phyloP scores from a whole-genome alignment of 352 stramenopile genomes.

The Phytophthora pseudosyringae region DNA sequence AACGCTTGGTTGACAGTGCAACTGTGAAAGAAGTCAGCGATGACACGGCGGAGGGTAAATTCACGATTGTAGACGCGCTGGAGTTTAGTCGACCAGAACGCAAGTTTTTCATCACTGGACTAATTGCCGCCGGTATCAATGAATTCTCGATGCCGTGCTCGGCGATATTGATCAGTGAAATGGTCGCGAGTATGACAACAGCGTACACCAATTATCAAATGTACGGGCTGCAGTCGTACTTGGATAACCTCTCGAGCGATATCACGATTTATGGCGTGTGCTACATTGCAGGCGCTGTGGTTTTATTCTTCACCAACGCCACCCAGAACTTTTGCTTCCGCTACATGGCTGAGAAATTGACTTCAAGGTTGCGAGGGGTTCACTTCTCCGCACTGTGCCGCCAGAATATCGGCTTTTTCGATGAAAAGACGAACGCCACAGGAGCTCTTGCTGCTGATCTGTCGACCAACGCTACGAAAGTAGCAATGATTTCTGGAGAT shows the following conservation, averaged over 20 bases:
- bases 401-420: too few relatives aligned
- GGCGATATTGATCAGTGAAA: constrained; percentile 33
- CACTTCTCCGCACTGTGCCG: too few relatives aligned
- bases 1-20: constrained; percentile 2
- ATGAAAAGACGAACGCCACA: too few relatives aligned
- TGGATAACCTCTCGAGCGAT: constrained; percentile 40
- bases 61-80: constrained; percentile 35
- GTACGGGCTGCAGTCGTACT: constrained; percentile 21
- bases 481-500: too few relatives aligned
- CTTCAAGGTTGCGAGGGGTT: too few relatives aligned
- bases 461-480: too few relatives aligned
- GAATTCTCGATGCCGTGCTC: constrained; percentile 45
- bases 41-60: constrained; percentile 7
- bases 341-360: too few relatives aligned
- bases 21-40: constrained; percentile 5
- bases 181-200: constrained; percentile 32
- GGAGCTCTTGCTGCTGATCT: too few relatives aligned
- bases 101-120: constrained; percentile 41
- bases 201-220: constrained; percentile 23
- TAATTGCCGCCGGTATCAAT: constrained; percentile 35
- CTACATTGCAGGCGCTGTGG: constrained; percentile 42
- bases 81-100: constrained; percentile 40
- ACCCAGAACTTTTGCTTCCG: too few relatives aligned
- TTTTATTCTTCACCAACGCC: constrained; percentile 23
- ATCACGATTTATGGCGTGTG: constrained; percentile 32